phyloP scores from a whole-genome alignment of 1,284 basidiomycete species.

The Moniliophthora roreri region DNA sequence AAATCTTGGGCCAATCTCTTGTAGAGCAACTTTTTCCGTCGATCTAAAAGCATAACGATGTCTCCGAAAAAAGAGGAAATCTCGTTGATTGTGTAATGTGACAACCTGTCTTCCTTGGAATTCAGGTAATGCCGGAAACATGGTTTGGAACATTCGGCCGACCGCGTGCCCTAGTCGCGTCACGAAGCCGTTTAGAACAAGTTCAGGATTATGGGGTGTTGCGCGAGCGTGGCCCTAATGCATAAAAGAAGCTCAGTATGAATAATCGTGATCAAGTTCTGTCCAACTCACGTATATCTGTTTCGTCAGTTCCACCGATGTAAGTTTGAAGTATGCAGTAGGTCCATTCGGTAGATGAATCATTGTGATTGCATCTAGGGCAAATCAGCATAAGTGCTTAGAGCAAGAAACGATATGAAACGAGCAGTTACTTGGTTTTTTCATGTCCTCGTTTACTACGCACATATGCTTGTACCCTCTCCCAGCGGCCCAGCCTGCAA shows the following conservation, averaged over 20 bases:
- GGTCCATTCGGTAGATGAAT: slow-evolving; percentile 92
- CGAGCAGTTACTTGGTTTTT: slow-evolving; percentile 79
- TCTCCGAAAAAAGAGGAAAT: slow-evolving; percentile 96
- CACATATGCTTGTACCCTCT: slow-evolving; percentile 87
- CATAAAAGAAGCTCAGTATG: neutral
- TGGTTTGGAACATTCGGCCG: slow-evolving; percentile 91
- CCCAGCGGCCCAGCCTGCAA: slow-evolving; percentile 92
- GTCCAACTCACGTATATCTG: slow-evolving; percentile 70
- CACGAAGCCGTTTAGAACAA: slow-evolving; percentile 94
- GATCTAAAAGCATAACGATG: slow-evolving; percentile 95
- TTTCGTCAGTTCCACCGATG: slow-evolving; percentile 83
- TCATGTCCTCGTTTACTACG: slow-evolving; percentile 95
- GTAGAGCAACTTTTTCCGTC: slow-evolving; percentile 87
- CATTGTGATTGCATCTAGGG: slow-evolving; percentile 86
- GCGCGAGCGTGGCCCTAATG: slow-evolving; percentile 88
- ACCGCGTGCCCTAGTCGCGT: slow-evolving; percentile 93
- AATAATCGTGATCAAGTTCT: neutral
- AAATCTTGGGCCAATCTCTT: slow-evolving; percentile 98
- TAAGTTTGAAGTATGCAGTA: slow-evolving; percentile 95
- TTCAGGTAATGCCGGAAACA: slow-evolving; percentile 94
- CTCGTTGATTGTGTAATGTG: slow-evolving; percentile 96
- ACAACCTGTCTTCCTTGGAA: slow-evolving; percentile 98
- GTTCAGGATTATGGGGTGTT: slow-evolving; percentile 92
- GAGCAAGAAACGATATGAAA: slow-evolving; percentile 12
- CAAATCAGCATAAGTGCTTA: slow-evolving; percentile 3